Conservation (phyloP, 139 green algal genomes). For the Pseudopediastrum boryanum region DNA sequence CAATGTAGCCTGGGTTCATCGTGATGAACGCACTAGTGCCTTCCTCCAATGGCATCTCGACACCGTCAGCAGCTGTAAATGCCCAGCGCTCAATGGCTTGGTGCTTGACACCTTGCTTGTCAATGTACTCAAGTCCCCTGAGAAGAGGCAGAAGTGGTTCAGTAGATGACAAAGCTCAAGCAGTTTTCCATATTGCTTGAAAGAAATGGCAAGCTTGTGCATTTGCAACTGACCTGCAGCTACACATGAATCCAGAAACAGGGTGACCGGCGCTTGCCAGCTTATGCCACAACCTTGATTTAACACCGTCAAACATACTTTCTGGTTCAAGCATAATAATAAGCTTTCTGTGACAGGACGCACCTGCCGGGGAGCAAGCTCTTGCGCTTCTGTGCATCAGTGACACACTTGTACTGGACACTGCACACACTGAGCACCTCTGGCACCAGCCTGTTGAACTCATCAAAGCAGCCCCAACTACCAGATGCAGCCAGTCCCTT, state of each 20-base stretch:
- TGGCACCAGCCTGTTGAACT: slow-evolving; percentile 72
- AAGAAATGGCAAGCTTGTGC: no score
- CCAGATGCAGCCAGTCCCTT: slow-evolving; percentile 55
- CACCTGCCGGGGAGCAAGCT: slow-evolving; percentile 76
- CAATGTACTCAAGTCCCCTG: slow-evolving; percentile 83
- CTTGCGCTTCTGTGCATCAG: slow-evolving; percentile 85
- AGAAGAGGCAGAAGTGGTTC: neutral
- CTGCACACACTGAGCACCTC: slow-evolving; percentile 81
- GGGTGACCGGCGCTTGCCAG: no score
- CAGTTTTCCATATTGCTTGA: slow-evolving; percentile 7
- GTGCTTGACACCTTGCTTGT: slow-evolving; percentile 72
- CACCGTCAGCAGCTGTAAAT: slow-evolving; percentile 84
- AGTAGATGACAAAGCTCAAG: neutral
- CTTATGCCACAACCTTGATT: no score
- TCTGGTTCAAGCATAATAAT: no score
- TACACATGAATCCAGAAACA: no score
- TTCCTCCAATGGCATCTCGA: slow-evolving; percentile 84
- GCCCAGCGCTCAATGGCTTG: slow-evolving; percentile 68
- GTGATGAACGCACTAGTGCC: slow-evolving; percentile 84
- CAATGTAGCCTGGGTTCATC: slow-evolving; percentile 92
- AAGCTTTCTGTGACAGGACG: no score
- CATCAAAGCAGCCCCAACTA: slow-evolving; percentile 87
- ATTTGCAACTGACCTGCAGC: no score
- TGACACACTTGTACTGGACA: slow-evolving; percentile 89
- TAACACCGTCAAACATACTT: no score